phyloP scores from a whole-genome alignment of 495 filamentous ascomycete genomes.

The Oidiodendron maius region DNA sequence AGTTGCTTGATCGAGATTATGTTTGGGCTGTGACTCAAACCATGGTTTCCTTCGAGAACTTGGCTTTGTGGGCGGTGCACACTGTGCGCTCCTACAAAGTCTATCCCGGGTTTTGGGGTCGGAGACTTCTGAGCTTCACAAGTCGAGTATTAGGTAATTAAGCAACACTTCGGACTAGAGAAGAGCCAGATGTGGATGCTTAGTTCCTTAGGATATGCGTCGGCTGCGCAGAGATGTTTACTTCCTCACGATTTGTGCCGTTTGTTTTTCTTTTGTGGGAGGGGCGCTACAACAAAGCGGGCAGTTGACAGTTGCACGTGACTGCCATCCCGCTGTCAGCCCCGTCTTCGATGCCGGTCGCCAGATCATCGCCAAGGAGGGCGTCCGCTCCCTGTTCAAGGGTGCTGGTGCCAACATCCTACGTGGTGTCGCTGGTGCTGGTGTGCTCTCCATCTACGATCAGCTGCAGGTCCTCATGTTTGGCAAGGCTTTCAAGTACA shows the following conservation, averaged over 20 bases:
- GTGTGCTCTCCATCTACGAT: slow-evolving; percentile 99
- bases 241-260: too few species aligned
- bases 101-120: slow-evolving; percentile 3
- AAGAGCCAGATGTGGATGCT: too few species aligned
- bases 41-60: slow-evolving; percentile 6
- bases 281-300: too few species aligned
- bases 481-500: slow-evolving; percentile 99
- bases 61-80: slow-evolving; percentile 1
- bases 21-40: slow-evolving; percentile 10
- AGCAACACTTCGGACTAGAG: too few species aligned
- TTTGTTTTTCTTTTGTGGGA: too few species aligned
- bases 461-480: slow-evolving; percentile 97
- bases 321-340: too few species aligned
- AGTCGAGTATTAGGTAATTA: too few species aligned
- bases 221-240: too few species aligned
- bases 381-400: slow-evolving; percentile 98
- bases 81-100: slow-evolving; percentile 2
- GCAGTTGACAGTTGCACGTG: too few species aligned
- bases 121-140: too few species aligned
- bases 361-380: slow-evolving; percentile 96
- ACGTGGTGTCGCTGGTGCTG: slow-evolving; percentile 99
- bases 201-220: too few species aligned
- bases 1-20: slow-evolving; percentile 13
- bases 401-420: slow-evolving; percentile 99
- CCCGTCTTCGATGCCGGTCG: slow-evolving; percentile 91